These are phyloP conservation scores for Mycena alexandri DNA, from an alignment of 768 basidiomycete genomes.

Conservation along the genomic window DNA sequence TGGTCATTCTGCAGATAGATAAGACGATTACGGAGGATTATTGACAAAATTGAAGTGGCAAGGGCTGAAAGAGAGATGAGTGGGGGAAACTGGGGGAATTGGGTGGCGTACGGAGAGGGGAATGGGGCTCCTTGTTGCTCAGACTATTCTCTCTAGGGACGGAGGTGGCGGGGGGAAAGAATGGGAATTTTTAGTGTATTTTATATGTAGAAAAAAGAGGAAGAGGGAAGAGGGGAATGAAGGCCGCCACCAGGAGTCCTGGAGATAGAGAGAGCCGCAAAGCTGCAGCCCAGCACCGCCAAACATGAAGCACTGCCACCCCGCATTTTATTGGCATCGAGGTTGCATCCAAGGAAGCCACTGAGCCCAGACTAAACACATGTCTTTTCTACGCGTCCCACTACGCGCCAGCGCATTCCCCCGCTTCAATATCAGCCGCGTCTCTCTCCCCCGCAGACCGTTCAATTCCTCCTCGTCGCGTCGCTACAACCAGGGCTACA, in stretches of 20 bases:
- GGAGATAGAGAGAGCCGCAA: conserved; percentile 27
- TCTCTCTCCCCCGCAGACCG: conserved; percentile 5
- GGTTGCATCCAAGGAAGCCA: too few relatives aligned
- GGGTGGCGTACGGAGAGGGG: conserved; percentile 16
- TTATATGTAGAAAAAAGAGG: conserved; percentile 25
- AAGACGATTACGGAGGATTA: conserved; percentile 51
- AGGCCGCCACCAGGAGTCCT: conserved; percentile 7
- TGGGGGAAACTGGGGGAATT: conserved; percentile 25
- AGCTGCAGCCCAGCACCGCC: background rate
- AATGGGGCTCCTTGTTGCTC: conserved; percentile 15
- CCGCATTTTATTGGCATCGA: too few relatives aligned
- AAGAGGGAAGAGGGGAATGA: conserved; percentile 2
- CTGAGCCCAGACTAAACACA: too few relatives aligned
- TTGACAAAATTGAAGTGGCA: conserved; percentile 50
- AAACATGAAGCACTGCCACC: too few relatives aligned
- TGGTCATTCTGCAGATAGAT: conserved; percentile 57
- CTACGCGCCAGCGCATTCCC: conserved; percentile 33
- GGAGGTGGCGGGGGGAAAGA: conserved; percentile 15
- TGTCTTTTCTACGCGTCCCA: background rate
- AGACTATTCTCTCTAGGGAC: conserved; percentile 25
- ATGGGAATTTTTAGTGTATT: conserved; percentile 24
- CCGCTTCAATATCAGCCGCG: conserved; percentile 2
- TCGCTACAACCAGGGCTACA: conserved; percentile 6
- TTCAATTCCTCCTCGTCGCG: conserved; percentile 19
- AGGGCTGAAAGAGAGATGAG: conserved; percentile 42